A percentile compares a stretch with the other conserved stretches of the same genome.
phyloP scores from a whole-genome alignment of 2,329 filamentous ascomycete species.

The Scolecobasidium constrictum region DNA sequence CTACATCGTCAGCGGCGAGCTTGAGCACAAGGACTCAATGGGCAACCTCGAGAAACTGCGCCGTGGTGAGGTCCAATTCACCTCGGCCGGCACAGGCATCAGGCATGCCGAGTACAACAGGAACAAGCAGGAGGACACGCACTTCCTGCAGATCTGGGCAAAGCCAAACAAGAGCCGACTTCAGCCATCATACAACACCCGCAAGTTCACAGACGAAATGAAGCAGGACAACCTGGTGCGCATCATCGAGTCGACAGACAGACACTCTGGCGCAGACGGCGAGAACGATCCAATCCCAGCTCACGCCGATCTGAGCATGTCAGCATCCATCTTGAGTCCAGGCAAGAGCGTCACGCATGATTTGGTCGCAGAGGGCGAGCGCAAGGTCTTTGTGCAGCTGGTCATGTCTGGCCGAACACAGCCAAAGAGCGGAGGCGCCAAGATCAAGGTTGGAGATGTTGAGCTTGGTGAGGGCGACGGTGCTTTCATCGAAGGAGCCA shows the following conservation, averaged over 20 bases:
- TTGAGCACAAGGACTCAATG: conserved; percentile 83
- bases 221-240: conserved; percentile 62
- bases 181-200: conserved; percentile 65
- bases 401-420: conserved; percentile 50
- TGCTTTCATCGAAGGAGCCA: conserved; percentile 53
- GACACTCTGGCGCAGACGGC: conserved; percentile 53
- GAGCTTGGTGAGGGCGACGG: conserved; percentile 69
- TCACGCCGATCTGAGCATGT: conserved; percentile 77
- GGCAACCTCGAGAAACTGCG: conserved; percentile 58
- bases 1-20: conserved; percentile 74
- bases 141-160: conserved; percentile 86
- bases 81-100: conserved; percentile 71
- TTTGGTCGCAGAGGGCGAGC: conserved; percentile 51
- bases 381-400: conserved; percentile 72
- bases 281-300: conserved; percentile 65
- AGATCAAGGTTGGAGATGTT: conserved; percentile 57
- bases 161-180: conserved; percentile 65
- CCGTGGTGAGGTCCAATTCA: conserved; percentile 81
- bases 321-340: conserved; percentile 60
- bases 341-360: conserved; percentile 59
- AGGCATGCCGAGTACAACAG: conserved; percentile 78
- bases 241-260: conserved; percentile 64
- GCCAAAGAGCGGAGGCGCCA: conserved; percentile 59
- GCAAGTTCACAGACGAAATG: conserved; percentile 57
- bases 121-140: conserved; percentile 56